Conservation (phyloP, 768 basidiomycete species). For the Dendrothele bispora region DNA sequence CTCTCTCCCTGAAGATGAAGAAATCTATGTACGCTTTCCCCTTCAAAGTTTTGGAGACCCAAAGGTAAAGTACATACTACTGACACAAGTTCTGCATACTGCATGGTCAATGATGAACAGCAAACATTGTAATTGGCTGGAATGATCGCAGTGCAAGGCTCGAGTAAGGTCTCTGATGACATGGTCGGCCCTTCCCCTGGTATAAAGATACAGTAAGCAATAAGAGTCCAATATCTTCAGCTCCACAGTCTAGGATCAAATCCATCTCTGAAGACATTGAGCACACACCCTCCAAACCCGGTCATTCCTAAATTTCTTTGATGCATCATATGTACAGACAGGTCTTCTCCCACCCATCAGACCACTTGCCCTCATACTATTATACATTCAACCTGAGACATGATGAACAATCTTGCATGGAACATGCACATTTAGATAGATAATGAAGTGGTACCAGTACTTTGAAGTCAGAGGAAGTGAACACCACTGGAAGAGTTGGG, state of each 20-base stretch:
- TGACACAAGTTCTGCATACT: too few relatives aligned
- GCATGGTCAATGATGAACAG: too few relatives aligned
- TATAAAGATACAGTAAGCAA: too few relatives aligned
- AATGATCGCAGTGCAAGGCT: too few relatives aligned
- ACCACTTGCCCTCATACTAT: constrained; percentile 83
- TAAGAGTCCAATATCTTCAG: too few relatives aligned
- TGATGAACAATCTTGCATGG: constrained; percentile 88
- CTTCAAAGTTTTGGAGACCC: too few relatives aligned
- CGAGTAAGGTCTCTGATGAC: too few relatives aligned
- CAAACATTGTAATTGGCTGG: too few relatives aligned
- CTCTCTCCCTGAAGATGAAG: too few relatives aligned
- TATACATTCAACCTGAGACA: constrained; percentile 80
- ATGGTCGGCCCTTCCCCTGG: too few relatives aligned
- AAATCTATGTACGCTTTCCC: too few relatives aligned
- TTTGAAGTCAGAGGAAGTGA: constrained; percentile 73
- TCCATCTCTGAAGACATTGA: constrained; percentile 79
- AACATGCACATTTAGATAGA: constrained; percentile 60
- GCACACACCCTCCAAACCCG: constrained; percentile 68
- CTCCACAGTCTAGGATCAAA: constrained; percentile 80
- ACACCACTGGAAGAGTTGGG: constrained; percentile 74
- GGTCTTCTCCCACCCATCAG: constrained; percentile 84
- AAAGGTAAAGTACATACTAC: too few relatives aligned
- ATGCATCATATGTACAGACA: constrained; percentile 82
- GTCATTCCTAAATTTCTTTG: constrained; percentile 86
- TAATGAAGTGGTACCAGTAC: constrained; percentile 53